Percentiles rank a stretch among this genome's conserved stretches.
phyloP scores from a whole-genome alignment of 2,329 filamentous ascomycete species.

The Colletotrichum gigasporum region DNA sequence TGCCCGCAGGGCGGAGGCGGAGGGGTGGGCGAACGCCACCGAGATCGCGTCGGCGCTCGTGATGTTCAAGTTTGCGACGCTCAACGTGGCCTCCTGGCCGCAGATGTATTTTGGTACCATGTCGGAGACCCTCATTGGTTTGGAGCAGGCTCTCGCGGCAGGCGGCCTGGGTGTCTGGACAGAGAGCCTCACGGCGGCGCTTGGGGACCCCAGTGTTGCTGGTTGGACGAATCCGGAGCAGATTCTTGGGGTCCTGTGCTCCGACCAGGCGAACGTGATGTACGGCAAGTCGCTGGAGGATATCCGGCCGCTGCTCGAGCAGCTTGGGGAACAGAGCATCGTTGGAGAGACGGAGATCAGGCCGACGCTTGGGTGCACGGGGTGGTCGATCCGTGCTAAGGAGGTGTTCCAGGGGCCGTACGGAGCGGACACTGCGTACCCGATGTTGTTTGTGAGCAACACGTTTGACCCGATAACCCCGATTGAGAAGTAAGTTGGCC shows the following conservation, averaged over 20 bases:
- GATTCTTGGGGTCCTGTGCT: neutral
- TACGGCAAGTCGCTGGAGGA: neutral
- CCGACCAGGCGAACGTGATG: neutral
- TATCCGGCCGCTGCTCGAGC: neutral
- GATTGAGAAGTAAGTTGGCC: conserved; percentile 13
- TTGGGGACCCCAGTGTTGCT: neutral
- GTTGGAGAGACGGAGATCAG: neutral
- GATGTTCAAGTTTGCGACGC: neutral
- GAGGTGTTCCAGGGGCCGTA: conserved; percentile 5
- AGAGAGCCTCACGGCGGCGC: neutral
- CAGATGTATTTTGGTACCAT: neutral
- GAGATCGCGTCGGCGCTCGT: conserved; percentile 1
- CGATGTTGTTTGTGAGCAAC: conserved; percentile 3
- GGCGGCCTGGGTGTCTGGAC: neutral
- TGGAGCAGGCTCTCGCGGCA: no score
- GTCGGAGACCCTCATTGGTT: neutral
- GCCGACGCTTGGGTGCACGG: neutral
- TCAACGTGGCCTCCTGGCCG: neutral
- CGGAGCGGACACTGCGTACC: neutral
- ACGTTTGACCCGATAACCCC: conserved; percentile 12
- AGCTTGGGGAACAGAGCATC: neutral
- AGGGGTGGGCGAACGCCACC: conserved; percentile 32
- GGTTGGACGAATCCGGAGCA: neutral
- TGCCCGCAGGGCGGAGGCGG: conserved; percentile 22
- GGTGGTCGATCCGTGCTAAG: neutral